Evolutionary conservation across 345 rosid species (phyloP).

Genomic region (Corymbia maculata): DNA sequence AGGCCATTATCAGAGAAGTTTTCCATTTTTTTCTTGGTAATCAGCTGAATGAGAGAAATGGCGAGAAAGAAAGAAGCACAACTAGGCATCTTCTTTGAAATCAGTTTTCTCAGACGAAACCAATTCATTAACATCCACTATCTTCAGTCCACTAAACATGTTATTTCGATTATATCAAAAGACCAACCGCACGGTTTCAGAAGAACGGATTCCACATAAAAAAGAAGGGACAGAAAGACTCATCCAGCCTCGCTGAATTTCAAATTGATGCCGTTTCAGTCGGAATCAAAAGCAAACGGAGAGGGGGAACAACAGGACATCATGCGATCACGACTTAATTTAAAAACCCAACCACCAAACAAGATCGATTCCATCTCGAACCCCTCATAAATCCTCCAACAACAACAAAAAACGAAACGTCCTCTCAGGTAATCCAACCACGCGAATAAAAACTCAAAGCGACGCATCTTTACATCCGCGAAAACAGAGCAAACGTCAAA

Average conservation of each 20-base stretch:
- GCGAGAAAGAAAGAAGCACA: neutral
- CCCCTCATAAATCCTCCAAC: neutral
- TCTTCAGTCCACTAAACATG: neutral
- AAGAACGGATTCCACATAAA: neutral
- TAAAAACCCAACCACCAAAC: neutral
- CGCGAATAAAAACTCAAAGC: neutral
- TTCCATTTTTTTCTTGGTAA: neutral
- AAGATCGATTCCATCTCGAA: neutral
- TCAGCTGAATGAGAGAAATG: neutral
- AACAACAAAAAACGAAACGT: neutral
- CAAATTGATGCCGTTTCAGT: neutral
- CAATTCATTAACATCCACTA: neutral
- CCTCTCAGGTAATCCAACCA: neutral
- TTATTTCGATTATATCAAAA: neutral
- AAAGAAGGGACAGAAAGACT: neutral
- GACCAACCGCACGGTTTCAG: neutral
- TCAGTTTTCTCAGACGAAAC: neutral
- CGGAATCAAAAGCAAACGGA: neutral
- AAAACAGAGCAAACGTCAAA: neutral
- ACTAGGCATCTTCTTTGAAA: neutral
- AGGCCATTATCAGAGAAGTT: neutral
- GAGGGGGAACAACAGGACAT: neutral
- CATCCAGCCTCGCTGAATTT: neutral
- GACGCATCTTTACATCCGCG: neutral
- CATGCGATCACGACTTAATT: neutral